A percentile compares a stretch with the other conserved stretches of the same genome.
phyloP scores from a whole-genome alignment of 1,284 basidiomycete genomes.

The Lentinus polychrous region DNA sequence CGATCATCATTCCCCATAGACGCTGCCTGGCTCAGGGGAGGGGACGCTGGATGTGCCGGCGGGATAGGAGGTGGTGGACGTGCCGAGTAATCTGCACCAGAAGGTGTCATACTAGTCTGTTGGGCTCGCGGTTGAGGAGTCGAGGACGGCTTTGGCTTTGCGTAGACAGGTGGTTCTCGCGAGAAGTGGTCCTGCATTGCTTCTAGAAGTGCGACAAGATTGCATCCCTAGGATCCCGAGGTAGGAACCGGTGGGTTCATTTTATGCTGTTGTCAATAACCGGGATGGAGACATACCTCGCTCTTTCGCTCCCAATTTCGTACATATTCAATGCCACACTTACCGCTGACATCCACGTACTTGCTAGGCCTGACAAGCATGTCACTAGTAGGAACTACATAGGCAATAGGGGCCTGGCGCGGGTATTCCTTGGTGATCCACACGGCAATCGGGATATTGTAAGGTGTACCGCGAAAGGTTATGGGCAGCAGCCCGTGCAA shows the following conservation, averaged over 20 bases:
- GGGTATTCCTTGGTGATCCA: constrained; percentile 88
- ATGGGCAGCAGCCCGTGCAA: constrained; percentile 91
- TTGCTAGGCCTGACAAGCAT: constrained; percentile 83
- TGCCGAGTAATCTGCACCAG: constrained; percentile 19
- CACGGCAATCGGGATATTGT: constrained; percentile 90
- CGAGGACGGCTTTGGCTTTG: constrained; percentile 52
- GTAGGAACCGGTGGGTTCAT: constrained; percentile 6
- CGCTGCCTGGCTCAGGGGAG: constrained; percentile 17
- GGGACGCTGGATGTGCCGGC: constrained; percentile 13
- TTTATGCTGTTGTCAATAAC: neutral
- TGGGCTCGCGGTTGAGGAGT: constrained; percentile 14
- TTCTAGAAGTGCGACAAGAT: constrained; percentile 57
- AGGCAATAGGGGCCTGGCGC: constrained; percentile 77
- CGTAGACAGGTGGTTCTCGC: constrained; percentile 83
- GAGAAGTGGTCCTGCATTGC: constrained; percentile 81
- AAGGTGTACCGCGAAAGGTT: constrained; percentile 65
- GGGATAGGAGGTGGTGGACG: constrained; percentile 28
- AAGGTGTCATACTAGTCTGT: constrained; percentile 15
- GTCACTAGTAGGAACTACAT: constrained; percentile 89
- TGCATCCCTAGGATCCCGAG: constrained; percentile 50
- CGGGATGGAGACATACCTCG: constrained; percentile 53
- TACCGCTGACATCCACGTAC: constrained; percentile 81
- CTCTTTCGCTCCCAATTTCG: constrained; percentile 76
- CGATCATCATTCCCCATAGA: constrained; percentile 23
- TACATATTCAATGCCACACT: constrained; percentile 63